Evolutionary conservation across 73 alveolate genomes (phyloP).

Genomic region (Halteria grandinella): DNA sequence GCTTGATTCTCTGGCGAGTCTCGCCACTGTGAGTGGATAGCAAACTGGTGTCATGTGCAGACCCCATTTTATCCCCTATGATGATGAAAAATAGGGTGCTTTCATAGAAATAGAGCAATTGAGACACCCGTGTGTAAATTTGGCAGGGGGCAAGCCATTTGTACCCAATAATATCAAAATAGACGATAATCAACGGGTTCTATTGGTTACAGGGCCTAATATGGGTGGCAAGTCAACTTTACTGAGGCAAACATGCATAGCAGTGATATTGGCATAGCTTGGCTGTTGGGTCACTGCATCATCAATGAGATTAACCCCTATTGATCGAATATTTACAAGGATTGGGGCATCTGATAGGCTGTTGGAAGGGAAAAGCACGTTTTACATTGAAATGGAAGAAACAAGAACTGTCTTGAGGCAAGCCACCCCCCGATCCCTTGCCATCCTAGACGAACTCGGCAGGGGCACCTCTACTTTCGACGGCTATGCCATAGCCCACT

Average conservation of each 20-base stretch:
- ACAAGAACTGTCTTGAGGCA: conserved; percentile 69
- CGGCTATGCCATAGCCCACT: conserved; percentile 88
- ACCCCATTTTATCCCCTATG: conserved; percentile 50
- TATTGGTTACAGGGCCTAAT: conserved; percentile 92
- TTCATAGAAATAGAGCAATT: conserved; percentile 67
- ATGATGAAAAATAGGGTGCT: conserved; percentile 41
- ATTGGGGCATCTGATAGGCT: conserved; percentile 91
- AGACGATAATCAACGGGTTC: background rate
- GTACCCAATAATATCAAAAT: background rate
- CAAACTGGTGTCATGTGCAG: conserved; percentile 54
- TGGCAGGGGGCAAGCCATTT: background rate
- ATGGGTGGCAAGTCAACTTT: conserved; percentile 97
- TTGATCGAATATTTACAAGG: conserved; percentile 88
- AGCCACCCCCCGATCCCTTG: conserved; percentile 81
- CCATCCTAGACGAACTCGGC: conserved; percentile 88
- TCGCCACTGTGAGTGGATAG: conserved; percentile 52
- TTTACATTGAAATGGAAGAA: conserved; percentile 85
- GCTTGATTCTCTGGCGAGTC: conserved; percentile 61
- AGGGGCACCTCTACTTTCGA: conserved; percentile 92
- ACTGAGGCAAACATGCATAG: conserved; percentile 80
- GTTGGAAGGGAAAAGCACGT: conserved; percentile 89
- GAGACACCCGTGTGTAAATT: conserved; percentile 83
- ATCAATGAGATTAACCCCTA: conserved; percentile 61
- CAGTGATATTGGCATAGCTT: conserved; percentile 83
- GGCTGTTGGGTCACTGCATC: conserved; percentile 77